Evolutionary conservation across 768 basidiomycete species (phyloP).

Genomic region (Russula olivacea): DNA sequence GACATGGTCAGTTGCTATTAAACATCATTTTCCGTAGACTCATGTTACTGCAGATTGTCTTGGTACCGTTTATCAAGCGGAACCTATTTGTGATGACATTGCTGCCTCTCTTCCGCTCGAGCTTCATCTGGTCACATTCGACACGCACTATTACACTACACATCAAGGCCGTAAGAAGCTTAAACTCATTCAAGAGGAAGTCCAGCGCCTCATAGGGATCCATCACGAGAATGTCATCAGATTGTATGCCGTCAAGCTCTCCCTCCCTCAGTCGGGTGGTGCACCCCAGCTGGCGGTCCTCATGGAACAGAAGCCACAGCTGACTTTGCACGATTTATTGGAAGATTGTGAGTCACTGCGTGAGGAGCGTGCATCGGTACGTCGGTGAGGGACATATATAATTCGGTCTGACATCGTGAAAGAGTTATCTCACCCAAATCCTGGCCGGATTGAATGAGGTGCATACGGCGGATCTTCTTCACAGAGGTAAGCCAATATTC

Average conservation of each 20-base stretch:
- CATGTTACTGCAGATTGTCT: slow-evolving; percentile 45
- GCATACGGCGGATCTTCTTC: slow-evolving; percentile 60
- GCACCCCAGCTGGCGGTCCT: slow-evolving; percentile 58
- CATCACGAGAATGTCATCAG: slow-evolving; percentile 62
- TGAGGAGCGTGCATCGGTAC: slow-evolving; percentile 62
- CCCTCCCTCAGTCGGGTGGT: slow-evolving; percentile 43
- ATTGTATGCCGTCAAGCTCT: slow-evolving; percentile 62
- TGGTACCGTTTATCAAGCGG: slow-evolving; percentile 64
- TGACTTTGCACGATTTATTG: slow-evolving; percentile 68
- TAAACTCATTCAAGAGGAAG: slow-evolving; percentile 57
- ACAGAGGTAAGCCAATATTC: slow-evolving; percentile 46
- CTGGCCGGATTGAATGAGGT: slow-evolving; percentile 62
- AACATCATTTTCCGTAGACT: background rate
- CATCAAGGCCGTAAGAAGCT: slow-evolving; percentile 71
- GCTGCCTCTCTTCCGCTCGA: slow-evolving; percentile 58
- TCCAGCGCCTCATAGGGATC: slow-evolving; percentile 52
- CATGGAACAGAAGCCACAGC: slow-evolving; percentile 61
- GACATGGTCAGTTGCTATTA: slow-evolving; percentile 42
- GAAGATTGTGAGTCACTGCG: slow-evolving; percentile 70
- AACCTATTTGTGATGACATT: slow-evolving; percentile 66
- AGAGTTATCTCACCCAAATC: slow-evolving; percentile 76
- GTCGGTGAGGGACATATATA: slow-evolving; percentile 25
- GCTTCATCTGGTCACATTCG: slow-evolving; percentile 59
- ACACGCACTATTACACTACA: slow-evolving; percentile 60
- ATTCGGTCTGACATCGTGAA: slow-evolving; percentile 1